Conservation (phyloP, 164 flowering plant species). For the Vitis rotundifolia region DNA sequence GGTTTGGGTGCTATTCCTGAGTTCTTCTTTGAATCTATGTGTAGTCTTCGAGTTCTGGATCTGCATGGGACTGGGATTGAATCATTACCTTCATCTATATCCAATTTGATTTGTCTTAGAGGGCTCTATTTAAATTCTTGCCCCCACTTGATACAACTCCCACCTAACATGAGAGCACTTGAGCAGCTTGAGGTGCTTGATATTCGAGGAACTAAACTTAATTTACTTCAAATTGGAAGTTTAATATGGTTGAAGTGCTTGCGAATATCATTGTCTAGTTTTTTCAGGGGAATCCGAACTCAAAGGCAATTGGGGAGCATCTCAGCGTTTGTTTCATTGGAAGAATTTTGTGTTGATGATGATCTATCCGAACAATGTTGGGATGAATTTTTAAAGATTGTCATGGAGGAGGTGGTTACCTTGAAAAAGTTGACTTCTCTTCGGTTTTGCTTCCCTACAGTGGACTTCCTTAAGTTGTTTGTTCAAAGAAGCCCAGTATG, state of each 20-base stretch:
- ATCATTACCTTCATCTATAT: constrained; percentile 25
- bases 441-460: constrained; percentile 17
- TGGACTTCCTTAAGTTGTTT: constrained; percentile 1
- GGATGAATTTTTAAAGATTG: background rate
- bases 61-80: constrained; percentile 11
- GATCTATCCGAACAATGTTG: background rate
- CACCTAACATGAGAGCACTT: background rate
- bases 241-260: constrained; percentile 13
- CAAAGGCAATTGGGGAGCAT: background rate
- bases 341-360: constrained; percentile 22
- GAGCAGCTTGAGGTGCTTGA: constrained; percentile 4
- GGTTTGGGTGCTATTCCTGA: constrained; percentile 7
- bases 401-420: constrained; percentile 8
- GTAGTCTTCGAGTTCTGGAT: constrained; percentile 25
- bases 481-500: constrained; percentile 2
- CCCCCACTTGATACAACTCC: background rate
- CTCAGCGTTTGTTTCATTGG: constrained; percentile 7
- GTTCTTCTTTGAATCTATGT: constrained; percentile 21
- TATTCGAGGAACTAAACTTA: constrained; percentile 9
- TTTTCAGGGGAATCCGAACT: background rate
- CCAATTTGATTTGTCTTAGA: constrained; percentile 12
- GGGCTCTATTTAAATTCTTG: constrained; percentile 27
- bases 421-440: constrained; percentile 5
- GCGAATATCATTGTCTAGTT: constrained; percentile 5
- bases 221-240: background rate